Conservation (phyloP, 148 eudicot species). For the Amaranthus palmeri region DNA sequence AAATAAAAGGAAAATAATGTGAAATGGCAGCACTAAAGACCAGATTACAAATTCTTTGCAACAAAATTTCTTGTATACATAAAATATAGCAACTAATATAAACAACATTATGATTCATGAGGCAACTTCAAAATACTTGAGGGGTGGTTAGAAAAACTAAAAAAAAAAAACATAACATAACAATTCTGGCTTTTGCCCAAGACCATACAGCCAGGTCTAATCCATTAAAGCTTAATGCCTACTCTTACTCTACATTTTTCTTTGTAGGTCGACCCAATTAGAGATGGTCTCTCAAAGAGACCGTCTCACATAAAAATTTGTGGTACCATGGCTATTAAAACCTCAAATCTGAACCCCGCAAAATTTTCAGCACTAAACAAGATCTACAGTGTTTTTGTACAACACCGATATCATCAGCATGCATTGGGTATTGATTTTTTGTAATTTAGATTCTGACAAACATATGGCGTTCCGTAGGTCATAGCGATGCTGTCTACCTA, state of each 20-base stretch:
- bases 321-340: neutral
- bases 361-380: too few relatives aligned
- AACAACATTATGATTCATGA: neutral
- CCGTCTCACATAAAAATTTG: neutral
- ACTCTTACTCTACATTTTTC: too few relatives aligned
- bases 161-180: neutral
- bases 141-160: neutral
- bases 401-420: neutral
- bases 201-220: too few relatives aligned
- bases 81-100: neutral
- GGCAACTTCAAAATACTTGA: neutral
- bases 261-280: too few relatives aligned
- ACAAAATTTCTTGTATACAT: neutral
- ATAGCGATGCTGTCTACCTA: too few relatives aligned
- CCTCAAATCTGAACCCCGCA: neutral
- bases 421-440: neutral
- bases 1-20: conserved; percentile 15
- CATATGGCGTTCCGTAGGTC: too few relatives aligned
- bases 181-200: too few relatives aligned
- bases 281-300: too few relatives aligned
- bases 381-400: too few relatives aligned
- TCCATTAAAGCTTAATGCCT: too few relatives aligned
- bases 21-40: neutral
- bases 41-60: neutral
- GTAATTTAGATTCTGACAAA: too few relatives aligned